These are phyloP conservation scores for Solanum paucissectum DNA, from an alignment of 257 asterid genomes.

Conservation along the genomic window DNA sequence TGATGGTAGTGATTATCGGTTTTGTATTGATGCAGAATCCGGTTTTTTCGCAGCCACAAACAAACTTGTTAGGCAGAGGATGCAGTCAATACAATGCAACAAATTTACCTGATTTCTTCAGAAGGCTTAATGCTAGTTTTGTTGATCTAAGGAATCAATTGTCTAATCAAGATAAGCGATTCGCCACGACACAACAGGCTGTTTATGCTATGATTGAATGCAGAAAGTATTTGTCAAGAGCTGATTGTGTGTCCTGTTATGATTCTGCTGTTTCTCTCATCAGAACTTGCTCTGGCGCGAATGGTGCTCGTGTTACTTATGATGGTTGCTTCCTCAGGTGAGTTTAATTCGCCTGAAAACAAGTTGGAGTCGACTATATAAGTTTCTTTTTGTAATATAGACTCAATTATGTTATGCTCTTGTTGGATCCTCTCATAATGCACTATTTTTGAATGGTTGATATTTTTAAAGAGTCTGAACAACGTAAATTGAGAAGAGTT, in stretches of 20 bases:
- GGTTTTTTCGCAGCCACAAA: constrained; percentile 47
- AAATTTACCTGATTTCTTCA: constrained; percentile 26
- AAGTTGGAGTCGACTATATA: not conserved
- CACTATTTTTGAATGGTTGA: not conserved
- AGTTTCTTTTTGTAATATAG: not conserved
- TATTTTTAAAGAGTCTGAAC: not conserved
- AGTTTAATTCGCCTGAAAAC: not conserved
- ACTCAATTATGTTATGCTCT: not conserved
- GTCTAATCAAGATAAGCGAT: constrained; percentile 21
- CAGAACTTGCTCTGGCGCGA: constrained; percentile 59
- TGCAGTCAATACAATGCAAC: constrained; percentile 70
- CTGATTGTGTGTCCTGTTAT: constrained; percentile 66
- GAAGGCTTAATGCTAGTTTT: constrained; percentile 54
- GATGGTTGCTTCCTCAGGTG: constrained; percentile 93
- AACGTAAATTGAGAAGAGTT: not conserved
- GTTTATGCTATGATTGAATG: constrained; percentile 71
- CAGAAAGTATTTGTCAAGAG: constrained; percentile 45
- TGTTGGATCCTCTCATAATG: not conserved
- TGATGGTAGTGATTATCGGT: not conserved
- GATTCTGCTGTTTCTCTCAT: constrained; percentile 60
- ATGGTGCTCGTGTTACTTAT: constrained; percentile 73
- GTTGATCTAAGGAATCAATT: constrained; percentile 43
- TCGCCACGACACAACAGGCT: constrained; percentile 79
- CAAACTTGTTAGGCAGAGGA: constrained; percentile 38
- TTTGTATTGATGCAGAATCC: not conserved